Evolutionary conservation across 345 rosid species (phyloP).

Genomic region (Corchorus capsularis): DNA sequence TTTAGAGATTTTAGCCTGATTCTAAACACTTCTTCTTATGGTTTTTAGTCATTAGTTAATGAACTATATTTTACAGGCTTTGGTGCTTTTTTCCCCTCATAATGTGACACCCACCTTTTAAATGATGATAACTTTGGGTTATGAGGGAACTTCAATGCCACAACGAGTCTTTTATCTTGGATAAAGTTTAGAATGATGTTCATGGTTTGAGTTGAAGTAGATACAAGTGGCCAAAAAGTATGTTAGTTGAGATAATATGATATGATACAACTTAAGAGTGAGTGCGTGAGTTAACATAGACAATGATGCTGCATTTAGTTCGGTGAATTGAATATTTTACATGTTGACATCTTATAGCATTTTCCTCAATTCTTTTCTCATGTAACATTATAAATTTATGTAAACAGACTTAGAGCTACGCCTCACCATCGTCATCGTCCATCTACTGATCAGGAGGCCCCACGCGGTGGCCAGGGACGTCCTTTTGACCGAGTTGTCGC

Average conservation of each 20-base stretch:
- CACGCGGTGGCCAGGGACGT: too few relatives aligned
- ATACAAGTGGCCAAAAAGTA: neutral
- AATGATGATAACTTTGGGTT: neutral
- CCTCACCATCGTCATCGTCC: too few relatives aligned
- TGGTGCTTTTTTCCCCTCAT: neutral
- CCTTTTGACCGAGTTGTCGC: too few relatives aligned
- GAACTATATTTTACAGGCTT: neutral
- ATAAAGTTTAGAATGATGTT: conserved; percentile 6
- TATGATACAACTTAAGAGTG: neutral
- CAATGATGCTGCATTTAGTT: neutral
- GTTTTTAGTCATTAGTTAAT: neutral
- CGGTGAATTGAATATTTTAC: neutral
- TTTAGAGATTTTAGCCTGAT: neutral
- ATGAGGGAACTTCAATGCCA: neutral
- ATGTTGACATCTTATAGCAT: neutral
- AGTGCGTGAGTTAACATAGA: neutral
- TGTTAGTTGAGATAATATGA: neutral
- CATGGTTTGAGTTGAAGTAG: neutral
- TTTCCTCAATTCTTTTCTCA: neutral
- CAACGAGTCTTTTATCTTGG: neutral
- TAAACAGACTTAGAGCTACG: too few relatives aligned
- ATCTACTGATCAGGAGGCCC: too few relatives aligned
- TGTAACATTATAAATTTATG: neutral
- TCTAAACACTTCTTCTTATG: too few relatives aligned
- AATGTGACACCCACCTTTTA: neutral